Evolutionary conservation across 208 protist genomes (phyloP), one percentile per base, ranked within the genome.

Genomic region (Crithidia thermophila): DNA sequence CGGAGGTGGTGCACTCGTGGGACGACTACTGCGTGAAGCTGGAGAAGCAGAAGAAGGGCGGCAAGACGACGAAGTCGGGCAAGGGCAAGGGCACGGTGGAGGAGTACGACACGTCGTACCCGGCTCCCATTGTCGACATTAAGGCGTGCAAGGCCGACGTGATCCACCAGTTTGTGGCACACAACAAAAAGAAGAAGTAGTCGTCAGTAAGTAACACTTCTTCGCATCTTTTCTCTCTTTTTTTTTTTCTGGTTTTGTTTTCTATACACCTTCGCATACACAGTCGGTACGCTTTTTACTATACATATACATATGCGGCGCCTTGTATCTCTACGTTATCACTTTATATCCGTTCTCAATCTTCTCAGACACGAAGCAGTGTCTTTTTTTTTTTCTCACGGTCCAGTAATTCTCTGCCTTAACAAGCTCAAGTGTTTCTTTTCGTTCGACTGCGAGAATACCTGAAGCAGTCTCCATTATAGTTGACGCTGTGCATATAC

Each of bases 1-100:
- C 75, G n/a, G 68, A 58, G 16, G 71, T 85, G 34, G 79, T 94
- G 45, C 83, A 90, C 67, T 46, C 57, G 28, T 94, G 88, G 88
- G 84, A 90, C 14, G 70, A 66, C 36, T 85, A 88, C 63, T 91
- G 84, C 45, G 30, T 61, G 9, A 79, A 69, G 27, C 66, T 75
- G 21, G 55, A 71, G 52, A 1, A 50, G 30, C 59, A 72, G 37
- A 28, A 49, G 33, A 52, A 62, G 25, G 31, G n/a, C 0, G 55
- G 47, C 10, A 8, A 25, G 18, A 18, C 16, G 33, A 23, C 21
- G 25, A 55, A 42, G 33, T 0, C 27, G 0, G n/a, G 28, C 33
- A 11, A 20, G 0, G 9, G n/a, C 9, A 60, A 51, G 31, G 30
- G 21, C 9, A 61, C 40, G 37, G 57, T 43, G 49, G 46, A 55